Conservation (phyloP, 2,329 filamentous ascomycete genomes). For the Fusarium succisae region DNA sequence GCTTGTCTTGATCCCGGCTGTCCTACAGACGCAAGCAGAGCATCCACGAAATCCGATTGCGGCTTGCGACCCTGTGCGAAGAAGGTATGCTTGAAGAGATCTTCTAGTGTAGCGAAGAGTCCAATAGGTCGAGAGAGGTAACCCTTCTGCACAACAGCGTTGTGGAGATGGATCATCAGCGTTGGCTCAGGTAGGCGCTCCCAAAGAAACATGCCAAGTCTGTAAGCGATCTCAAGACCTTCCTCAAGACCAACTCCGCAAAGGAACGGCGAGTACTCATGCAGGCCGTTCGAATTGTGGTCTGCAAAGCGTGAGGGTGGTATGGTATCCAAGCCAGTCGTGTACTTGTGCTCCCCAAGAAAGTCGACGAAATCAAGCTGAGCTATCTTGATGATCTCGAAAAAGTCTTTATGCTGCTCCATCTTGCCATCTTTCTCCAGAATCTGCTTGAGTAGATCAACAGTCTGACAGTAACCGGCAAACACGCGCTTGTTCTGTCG, state of each 20-base stretch:
- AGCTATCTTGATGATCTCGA: neutral
- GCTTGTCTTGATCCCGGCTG: neutral
- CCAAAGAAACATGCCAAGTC: conserved; percentile 48
- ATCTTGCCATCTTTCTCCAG: neutral
- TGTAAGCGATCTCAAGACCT: conserved; percentile 53
- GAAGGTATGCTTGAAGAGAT: conserved; percentile 19
- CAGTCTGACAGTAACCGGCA: conserved; percentile 7
- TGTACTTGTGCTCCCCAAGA: conserved; percentile 32
- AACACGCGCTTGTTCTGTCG: conserved; percentile 42
- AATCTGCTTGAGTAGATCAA: neutral
- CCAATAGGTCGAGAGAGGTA: conserved; percentile 46
- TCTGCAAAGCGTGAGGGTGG: conserved; percentile 54
- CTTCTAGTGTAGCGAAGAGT: conserved; percentile 45
- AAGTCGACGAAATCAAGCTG: conserved; percentile 21
- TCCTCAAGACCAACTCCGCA: conserved; percentile 58
- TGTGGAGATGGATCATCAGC: conserved; percentile 56
- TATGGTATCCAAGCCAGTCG: conserved; percentile 34
- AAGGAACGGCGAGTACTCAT: conserved; percentile 59
- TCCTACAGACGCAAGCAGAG: neutral
- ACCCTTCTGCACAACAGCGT: conserved; percentile 56
- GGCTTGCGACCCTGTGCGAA: neutral
- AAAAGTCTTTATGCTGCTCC: neutral
- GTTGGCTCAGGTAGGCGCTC: conserved; percentile 52
- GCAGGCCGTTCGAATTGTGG: conserved; percentile 55
- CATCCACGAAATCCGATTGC: neutral